Evolutionary conservation across 176 grass and related monocot genomes (phyloP), one percentile per base, ranked within the genome.

Genomic region (Oryza nivara): DNA sequence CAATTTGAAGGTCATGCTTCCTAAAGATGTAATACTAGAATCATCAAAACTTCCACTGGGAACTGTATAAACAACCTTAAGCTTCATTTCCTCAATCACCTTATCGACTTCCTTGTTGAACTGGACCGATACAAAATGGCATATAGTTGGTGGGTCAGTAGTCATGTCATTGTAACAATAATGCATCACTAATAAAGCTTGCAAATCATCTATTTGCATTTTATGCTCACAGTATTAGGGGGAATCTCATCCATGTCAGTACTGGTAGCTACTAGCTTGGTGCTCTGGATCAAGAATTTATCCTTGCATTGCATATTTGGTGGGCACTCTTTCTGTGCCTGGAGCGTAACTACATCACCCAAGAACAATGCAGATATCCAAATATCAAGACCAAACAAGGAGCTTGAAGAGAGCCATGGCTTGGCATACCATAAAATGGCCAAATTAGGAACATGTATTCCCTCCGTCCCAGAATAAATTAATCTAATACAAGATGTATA

Each of bases 251-350:
- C 96, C 70, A 95, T 92, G 52, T 95, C 93, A 15, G 85, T 90
- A 65, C 72, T 93, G 34, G 92, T 87, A 58, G 89, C 83, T 56
- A 94, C 93, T 32, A 3, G n/a, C n/a, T n/a, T 98, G 11, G 93
- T 92, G 85, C 91, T 95, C 88, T 98, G 96, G 83, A 98, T 95
- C 67, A 98, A 91, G 88, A 98, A 98, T n/a, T 98, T 98, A 75
- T 98, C 93, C 87, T 95, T 98, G 86, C 91, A 98, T 73, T 95
- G 89, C 96, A 94, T 87, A 34, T 98, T 91, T 81, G 85, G 65
- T 47, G 96, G 93, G 58, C 68, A 90, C 73, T 98, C 91, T 75
- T 95, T 94, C 81, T 95, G 96, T 22, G 89, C 80, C 92, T 98
- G 96, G 28, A 98, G 96, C 3, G 93, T 98, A 65, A 98, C 96